phyloP scores from a whole-genome alignment of 164 flowering plant genomes.

The Houttuynia cordata region DNA sequence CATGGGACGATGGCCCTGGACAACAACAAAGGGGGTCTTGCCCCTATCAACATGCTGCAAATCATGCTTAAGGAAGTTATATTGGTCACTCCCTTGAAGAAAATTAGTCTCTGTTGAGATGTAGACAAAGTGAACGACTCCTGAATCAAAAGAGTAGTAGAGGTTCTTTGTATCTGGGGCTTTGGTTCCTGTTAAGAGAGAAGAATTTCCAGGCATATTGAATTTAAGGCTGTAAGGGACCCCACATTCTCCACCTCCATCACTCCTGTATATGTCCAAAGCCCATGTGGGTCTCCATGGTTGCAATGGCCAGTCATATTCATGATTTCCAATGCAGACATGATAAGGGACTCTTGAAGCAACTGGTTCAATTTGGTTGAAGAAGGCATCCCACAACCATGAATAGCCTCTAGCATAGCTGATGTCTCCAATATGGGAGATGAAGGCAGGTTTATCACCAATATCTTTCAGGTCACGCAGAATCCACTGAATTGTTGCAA shows the following conservation, averaged over 20 bases:
- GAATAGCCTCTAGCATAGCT: conserved; percentile 96
- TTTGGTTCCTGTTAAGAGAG: conserved; percentile 59
- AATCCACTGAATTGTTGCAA: conserved; percentile 76
- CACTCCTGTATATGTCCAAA: conserved; percentile 21
- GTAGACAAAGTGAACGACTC: conserved; percentile 79
- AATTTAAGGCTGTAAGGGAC: conserved; percentile 87
- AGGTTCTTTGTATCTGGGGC: conserved; percentile 81
- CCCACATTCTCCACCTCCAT: conserved; percentile 98
- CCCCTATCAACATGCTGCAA: conserved; percentile 57
- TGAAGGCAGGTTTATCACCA: conserved; percentile 74
- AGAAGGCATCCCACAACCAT: conserved; percentile 95
- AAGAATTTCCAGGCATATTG: conserved; percentile 91
- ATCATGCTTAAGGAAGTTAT: conserved; percentile 59
- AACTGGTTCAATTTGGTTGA: conserved; percentile 71
- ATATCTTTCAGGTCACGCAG: conserved; percentile 77
- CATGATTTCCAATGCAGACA: conserved; percentile 97
- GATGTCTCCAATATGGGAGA: conserved; percentile 94
- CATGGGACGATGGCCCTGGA: conserved; percentile 99
- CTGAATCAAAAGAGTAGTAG: conserved; percentile 66
- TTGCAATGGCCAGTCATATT: conserved; percentile 89
- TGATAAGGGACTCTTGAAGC: conserved; percentile 86
- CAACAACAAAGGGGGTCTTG: conserved; percentile 77
- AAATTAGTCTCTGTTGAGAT: conserved; percentile 94
- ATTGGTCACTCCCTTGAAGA: conserved; percentile 66
- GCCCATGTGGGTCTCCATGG: conserved; percentile 97